A percentile compares a stretch with the other conserved stretches of the same genome.
phyloP scores from a whole-genome alignment of 352 stramenopile genomes.

The Globisporangium radiosum region DNA sequence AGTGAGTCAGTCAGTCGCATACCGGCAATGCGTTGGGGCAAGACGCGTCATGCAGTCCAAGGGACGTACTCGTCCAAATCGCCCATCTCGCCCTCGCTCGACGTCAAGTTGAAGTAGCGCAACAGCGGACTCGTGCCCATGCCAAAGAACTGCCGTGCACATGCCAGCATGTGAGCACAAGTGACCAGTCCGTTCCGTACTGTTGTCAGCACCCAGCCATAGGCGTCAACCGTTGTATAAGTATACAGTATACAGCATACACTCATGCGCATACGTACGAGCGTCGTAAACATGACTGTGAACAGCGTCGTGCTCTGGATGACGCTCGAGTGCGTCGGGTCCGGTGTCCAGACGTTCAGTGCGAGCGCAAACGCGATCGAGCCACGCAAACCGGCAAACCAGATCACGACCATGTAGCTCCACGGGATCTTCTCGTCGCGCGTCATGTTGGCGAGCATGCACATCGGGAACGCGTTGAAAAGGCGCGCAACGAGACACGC shows the following conservation, averaged over 20 bases:
- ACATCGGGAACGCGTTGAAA: slow-evolving; percentile 78
- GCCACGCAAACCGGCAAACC: slow-evolving; percentile 90
- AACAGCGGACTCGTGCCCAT: slow-evolving; percentile 68
- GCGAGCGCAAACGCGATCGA: slow-evolving; percentile 89
- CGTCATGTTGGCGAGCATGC: slow-evolving; percentile 59
- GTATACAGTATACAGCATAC: too few species aligned
- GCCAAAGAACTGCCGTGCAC: slow-evolving; percentile 45
- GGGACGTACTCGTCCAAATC: slow-evolving; percentile 44
- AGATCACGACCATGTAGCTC: slow-evolving; percentile 86
- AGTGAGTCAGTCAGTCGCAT: background rate
- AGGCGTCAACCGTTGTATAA: background rate
- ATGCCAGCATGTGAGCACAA: too few species aligned
- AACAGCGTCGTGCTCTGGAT: slow-evolving; percentile 78
- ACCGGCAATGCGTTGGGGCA: background rate
- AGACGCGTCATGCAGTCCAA: too few species aligned
- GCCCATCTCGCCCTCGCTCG: slow-evolving; percentile 28
- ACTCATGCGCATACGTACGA: slow-evolving; percentile 26
- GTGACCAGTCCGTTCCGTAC: too few species aligned
- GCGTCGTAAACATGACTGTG: slow-evolving; percentile 76
- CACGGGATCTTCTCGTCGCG: slow-evolving; percentile 64
- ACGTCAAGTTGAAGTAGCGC: slow-evolving; percentile 45
- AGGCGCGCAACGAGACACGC: slow-evolving; percentile 60
- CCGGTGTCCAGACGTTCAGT: slow-evolving; percentile 59
- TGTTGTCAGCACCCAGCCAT: background rate
- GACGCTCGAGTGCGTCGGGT: slow-evolving; percentile 47